Evolutionary conservation across 169 alveolate species (phyloP).

Genomic region (Cryptosporidium tyzzeri): DNA sequence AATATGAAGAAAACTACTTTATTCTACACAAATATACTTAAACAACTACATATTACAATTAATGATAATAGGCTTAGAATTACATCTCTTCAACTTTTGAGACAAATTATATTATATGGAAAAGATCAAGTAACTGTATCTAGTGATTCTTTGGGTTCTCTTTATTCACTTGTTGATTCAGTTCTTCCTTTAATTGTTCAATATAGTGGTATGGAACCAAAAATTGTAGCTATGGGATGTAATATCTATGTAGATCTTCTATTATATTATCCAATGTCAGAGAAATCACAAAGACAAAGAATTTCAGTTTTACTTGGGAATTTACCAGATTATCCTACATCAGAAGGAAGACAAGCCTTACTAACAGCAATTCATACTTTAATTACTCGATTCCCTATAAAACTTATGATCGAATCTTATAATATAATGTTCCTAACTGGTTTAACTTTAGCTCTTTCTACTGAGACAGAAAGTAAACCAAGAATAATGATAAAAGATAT

Average conservation of each 20-base stretch:
- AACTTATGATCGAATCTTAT: conserved; percentile 38
- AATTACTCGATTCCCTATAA: conserved; percentile 29
- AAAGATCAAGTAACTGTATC: conserved; percentile 33
- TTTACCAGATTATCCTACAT: conserved; percentile 53
- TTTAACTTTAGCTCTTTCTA: conserved; percentile 32
- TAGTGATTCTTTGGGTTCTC: conserved; percentile 67
- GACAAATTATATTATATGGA: conserved; percentile 60
- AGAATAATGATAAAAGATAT: conserved; percentile 5
- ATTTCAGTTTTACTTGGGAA: conserved; percentile 53
- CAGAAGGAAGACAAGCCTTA: conserved; percentile 62
- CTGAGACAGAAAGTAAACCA: conserved; percentile 42
- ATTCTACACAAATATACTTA: conserved; percentile 30
- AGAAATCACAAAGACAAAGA: conserved; percentile 42
- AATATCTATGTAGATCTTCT: conserved; percentile 39
- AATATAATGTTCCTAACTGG: conserved; percentile 51
- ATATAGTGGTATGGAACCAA: conserved; percentile 56
- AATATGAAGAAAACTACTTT: neutral
- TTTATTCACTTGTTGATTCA: conserved; percentile 52
- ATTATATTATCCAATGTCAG: conserved; percentile 66
- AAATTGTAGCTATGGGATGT: conserved; percentile 56
- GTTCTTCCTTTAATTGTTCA: conserved; percentile 47
- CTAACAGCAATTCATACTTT: conserved; percentile 42
- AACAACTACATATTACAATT: conserved; percentile 48
- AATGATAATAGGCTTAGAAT: conserved; percentile 59
- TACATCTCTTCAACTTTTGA: conserved; percentile 41